Evolutionary conservation across 148 eudicot species (phyloP).

Genomic region (Fagopyrum homotropicum): DNA sequence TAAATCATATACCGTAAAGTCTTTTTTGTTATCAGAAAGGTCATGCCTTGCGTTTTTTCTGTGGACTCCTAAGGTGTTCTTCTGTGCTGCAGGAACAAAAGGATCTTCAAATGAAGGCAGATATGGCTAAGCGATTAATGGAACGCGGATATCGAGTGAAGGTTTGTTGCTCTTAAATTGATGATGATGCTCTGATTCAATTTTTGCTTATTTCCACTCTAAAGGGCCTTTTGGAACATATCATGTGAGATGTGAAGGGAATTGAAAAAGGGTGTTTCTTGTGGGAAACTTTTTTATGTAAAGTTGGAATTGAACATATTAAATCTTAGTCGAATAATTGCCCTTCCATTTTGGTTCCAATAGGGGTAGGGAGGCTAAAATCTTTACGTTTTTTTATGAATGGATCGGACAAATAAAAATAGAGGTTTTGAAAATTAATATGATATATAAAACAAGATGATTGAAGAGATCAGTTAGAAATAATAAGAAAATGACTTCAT

Average conservation of each 20-base stretch:
- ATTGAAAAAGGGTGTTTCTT: not conserved
- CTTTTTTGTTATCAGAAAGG: not conserved
- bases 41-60: not conserved
- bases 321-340: not conserved
- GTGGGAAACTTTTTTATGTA: not conserved
- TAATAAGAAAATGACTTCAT: not conserved
- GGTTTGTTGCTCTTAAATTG: constrained; percentile 25
- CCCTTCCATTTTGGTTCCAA: not conserved
- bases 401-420: not conserved
- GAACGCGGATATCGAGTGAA: constrained; percentile 82
- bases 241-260: not conserved
- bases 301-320: not conserved
- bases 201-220: not conserved
- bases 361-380: not conserved
- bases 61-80: not conserved
- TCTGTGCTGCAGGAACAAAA: constrained; percentile 45
- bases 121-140: constrained; percentile 49
- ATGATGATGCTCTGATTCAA: not conserved
- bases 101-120: constrained; percentile 75
- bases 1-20: not conserved
- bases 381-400: not conserved
- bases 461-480: not conserved
- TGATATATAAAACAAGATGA: too few species aligned
- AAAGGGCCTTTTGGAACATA: not conserved
- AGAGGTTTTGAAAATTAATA: not conserved